Evolutionary conservation across 371 early-diverging fungal genomes (phyloP).

Genomic region (Lichtheimia ramosa): DNA sequence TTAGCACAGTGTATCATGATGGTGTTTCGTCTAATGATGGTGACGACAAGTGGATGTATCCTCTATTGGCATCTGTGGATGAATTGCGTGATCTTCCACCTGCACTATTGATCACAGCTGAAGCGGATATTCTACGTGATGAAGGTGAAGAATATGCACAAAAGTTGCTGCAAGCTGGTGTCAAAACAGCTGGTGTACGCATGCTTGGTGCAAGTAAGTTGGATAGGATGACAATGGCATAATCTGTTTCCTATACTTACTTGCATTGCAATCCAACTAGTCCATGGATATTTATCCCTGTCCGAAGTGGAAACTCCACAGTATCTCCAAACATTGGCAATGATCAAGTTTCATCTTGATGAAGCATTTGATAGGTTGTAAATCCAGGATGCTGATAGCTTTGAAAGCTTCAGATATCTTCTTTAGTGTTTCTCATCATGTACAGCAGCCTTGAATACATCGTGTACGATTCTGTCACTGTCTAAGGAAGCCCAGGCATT

Average conservation of each 20-base stretch:
- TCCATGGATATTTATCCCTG: constrained; percentile 15
- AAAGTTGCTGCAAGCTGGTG: constrained; percentile 27
- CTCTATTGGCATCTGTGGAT: constrained; percentile 17
- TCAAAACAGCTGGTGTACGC: constrained; percentile 15
- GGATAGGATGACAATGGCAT: too few species aligned
- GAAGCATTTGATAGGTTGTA: background rate
- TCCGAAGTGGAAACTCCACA: constrained; percentile 7
- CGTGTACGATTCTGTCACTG: too few species aligned
- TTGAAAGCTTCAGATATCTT: too few species aligned
- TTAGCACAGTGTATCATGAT: constrained; percentile 1
- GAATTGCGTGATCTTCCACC: constrained; percentile 32
- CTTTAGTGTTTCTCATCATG: too few species aligned
- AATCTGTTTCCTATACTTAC: too few species aligned
- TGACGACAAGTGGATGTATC: background rate
- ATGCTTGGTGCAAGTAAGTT: constrained; percentile 17
- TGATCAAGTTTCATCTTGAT: background rate
- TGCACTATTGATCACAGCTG: constrained; percentile 33
- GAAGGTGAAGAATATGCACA: constrained; percentile 35
- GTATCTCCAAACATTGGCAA: constrained; percentile 6
- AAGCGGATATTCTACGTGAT: constrained; percentile 33
- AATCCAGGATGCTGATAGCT: too few species aligned
- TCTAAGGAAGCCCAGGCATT: too few species aligned
- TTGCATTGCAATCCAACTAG: background rate
- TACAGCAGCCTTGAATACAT: too few species aligned
- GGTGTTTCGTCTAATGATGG: background rate